Evolutionary conservation across 495 filamentous ascomycete species (phyloP).

Genomic region (Penicillium herquei): DNA sequence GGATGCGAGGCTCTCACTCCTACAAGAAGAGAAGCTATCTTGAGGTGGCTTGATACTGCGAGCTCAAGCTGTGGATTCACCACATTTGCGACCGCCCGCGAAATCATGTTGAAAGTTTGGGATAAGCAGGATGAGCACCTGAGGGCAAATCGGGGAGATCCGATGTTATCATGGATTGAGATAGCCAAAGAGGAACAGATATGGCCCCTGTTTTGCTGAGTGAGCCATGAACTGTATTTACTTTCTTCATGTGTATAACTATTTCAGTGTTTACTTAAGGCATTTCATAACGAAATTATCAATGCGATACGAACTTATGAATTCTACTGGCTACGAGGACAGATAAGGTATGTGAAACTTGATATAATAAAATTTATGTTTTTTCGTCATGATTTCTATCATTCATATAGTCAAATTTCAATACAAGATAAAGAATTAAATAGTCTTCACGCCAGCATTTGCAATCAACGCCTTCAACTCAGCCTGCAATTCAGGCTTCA

Average conservation of each 20-base stretch:
- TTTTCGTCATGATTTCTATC: neutral
- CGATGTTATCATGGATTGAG: constrained; percentile 32
- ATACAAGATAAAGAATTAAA: constrained; percentile 10
- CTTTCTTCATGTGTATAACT: too few species aligned
- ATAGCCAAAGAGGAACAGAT: constrained; percentile 22
- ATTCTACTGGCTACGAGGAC: too few species aligned
- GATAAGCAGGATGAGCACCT: constrained; percentile 29
- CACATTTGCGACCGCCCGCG: constrained; percentile 20
- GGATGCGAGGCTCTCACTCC: constrained; percentile 32
- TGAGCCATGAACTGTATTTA: too few species aligned
- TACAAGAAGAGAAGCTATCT: constrained; percentile 19
- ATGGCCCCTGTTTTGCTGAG: constrained; percentile 34
- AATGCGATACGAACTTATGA: too few species aligned
- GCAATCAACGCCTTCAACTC: constrained; percentile 30
- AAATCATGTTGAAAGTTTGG: constrained; percentile 32
- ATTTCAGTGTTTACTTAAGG: too few species aligned
- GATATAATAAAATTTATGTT: neutral
- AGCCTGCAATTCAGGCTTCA: constrained; percentile 20
- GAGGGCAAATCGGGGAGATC: constrained; percentile 17
- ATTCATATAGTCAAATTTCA: neutral
- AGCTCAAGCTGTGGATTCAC: constrained; percentile 24
- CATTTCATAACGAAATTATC: neutral
- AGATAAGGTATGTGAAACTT: too few species aligned
- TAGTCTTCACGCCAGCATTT: constrained; percentile 32
- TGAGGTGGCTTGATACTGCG: constrained; percentile 23